Conservation (phyloP, 177 flowering plant species). For the Vitis hybrid region DNA sequence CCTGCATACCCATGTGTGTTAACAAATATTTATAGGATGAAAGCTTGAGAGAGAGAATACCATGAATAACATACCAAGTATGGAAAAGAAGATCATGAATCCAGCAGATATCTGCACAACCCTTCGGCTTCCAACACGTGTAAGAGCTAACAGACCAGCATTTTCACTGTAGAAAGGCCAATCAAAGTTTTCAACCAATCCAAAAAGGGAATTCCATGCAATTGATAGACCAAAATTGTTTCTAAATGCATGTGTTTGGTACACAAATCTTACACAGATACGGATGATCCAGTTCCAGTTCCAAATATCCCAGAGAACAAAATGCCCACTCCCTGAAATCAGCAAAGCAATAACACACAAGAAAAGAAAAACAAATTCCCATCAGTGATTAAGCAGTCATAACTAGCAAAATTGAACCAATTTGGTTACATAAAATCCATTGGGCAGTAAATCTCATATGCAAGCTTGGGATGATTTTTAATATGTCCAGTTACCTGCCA, state of each 20-base stretch:
- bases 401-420: background rate
- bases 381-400: background rate
- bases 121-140: constrained; percentile 71
- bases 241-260: background rate
- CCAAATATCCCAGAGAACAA: constrained; percentile 71
- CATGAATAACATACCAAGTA: constrained; percentile 45
- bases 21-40: background rate
- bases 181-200: background rate
- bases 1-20: constrained; percentile 30
- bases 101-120: constrained; percentile 74
- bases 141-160: constrained; percentile 71
- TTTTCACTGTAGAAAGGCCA: constrained; percentile 29
- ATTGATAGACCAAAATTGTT: background rate
- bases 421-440: background rate
- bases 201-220: background rate
- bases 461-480: background rate
- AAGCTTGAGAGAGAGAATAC: background rate
- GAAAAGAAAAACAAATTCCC: background rate
- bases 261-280: constrained; percentile 52
- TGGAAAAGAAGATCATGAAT: constrained; percentile 72
- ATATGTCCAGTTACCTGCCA: constrained; percentile 71
- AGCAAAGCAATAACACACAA: background rate
- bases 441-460: too few relatives aligned
- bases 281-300: constrained; percentile 68
- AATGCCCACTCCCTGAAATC: constrained; percentile 74